phyloP scores from a whole-genome alignment of 2,329 filamentous ascomycete species.

The Leptographium wingfieldii region DNA sequence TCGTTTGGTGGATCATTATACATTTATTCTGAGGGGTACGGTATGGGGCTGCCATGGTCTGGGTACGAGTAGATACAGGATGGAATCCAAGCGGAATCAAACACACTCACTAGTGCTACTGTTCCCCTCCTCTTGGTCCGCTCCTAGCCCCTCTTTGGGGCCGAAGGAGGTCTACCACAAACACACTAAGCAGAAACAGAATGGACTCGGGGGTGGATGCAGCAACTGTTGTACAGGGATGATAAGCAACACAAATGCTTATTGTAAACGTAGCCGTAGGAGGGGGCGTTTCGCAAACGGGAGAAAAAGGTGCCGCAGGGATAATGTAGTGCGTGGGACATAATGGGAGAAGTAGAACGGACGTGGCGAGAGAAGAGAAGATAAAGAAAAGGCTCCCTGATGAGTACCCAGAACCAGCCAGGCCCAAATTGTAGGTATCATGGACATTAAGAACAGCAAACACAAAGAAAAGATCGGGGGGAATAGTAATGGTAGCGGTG shows the following conservation, averaged over 20 bases:
- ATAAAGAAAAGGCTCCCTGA: slow-evolving; percentile 1
- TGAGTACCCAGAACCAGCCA: slow-evolving; percentile 12
- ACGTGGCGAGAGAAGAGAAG: not conserved
- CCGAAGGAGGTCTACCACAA: not conserved
- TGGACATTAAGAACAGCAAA: slow-evolving; percentile 5
- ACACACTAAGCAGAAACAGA: not conserved
- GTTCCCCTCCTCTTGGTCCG: not conserved
- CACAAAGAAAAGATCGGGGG: not conserved
- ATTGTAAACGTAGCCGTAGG: not conserved
- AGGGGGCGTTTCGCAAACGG: not conserved
- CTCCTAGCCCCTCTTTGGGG: not conserved
- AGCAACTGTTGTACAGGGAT: not conserved
- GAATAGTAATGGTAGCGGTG: not conserved
- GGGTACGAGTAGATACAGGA: not conserved
- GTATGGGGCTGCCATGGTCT: not conserved
- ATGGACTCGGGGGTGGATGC: not conserved
- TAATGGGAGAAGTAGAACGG: not conserved
- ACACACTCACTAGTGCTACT: not conserved
- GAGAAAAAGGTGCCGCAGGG: not conserved
- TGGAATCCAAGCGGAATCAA: not conserved
- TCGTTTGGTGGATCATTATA: not conserved
- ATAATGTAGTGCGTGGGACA: not conserved
- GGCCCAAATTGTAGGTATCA: slow-evolving; percentile 10
- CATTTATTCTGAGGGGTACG: not conserved
- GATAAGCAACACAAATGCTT: not conserved